These are phyloP conservation scores for Beauveria varroae DNA, from an alignment of 2,329 filamentous ascomycete genomes.

Conservation along the genomic window DNA sequence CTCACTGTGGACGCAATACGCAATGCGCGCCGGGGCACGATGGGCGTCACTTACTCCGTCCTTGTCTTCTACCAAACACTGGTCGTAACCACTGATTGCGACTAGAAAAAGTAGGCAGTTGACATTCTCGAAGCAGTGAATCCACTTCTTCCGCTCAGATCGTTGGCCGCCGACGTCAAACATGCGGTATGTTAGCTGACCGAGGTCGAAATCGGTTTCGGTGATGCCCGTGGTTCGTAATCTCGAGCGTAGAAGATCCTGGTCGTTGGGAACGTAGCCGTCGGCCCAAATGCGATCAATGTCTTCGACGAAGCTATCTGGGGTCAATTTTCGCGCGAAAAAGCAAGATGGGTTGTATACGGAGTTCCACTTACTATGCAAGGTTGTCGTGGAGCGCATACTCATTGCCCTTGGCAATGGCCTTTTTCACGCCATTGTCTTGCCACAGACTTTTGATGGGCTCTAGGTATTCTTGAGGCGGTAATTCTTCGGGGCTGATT, in stretches of 20 bases:
- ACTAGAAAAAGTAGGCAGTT: constrained; percentile 89
- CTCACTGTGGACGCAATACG: background rate
- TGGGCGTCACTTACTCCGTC: constrained; percentile 65
- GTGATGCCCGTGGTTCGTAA: constrained; percentile 92
- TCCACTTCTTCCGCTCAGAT: constrained; percentile 95
- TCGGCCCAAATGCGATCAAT: constrained; percentile 67
- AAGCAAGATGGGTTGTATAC: too few species aligned
- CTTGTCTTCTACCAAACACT: constrained; percentile 92
- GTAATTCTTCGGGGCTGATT: constrained; percentile 70
- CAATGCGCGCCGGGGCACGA: background rate
- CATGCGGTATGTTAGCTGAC: constrained; percentile 91
- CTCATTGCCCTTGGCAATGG: constrained; percentile 91
- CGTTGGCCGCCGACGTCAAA: constrained; percentile 90
- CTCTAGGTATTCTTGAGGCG: constrained; percentile 69
- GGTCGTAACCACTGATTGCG: constrained; percentile 92
- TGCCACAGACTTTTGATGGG: constrained; percentile 81
- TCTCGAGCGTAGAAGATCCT: constrained; percentile 86
- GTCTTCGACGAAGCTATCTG: constrained; percentile 69
- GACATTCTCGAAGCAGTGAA: constrained; percentile 92
- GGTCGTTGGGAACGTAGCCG: constrained; percentile 82
- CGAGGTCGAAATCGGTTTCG: constrained; percentile 87
- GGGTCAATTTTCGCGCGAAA: constrained; percentile 3
- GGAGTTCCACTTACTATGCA: constrained; percentile 63
- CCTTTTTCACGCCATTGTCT: constrained; percentile 74
- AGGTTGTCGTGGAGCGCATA: constrained; percentile 95